A percentile compares a stretch with the other conserved stretches of the same genome.
Evolutionary conservation across 2,329 filamentous ascomycete genomes (phyloP).

Genomic region (Monascus ruber): DNA sequence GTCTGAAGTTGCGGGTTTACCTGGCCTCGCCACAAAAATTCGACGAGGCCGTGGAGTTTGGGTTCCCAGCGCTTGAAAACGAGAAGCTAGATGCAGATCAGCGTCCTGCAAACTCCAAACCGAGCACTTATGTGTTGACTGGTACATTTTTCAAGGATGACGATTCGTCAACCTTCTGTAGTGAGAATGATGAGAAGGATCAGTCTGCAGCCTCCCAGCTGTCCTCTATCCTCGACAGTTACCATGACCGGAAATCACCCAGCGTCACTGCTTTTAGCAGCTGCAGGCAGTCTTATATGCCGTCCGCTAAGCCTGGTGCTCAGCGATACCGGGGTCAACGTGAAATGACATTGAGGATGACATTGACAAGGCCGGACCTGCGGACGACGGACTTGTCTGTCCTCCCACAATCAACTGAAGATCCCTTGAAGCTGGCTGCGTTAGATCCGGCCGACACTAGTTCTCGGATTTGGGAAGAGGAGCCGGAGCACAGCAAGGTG

Average conservation of each 20-base stretch:
- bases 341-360: constrained; percentile 96
- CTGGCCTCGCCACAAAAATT: constrained; percentile 87
- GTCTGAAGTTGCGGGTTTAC: constrained; percentile 74
- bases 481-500: constrained; percentile 20
- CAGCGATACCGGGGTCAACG: constrained; percentile 50
- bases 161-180: constrained; percentile 31
- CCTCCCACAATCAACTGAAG: constrained; percentile 41
- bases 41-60: constrained; percentile 88
- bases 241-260: constrained; percentile 4
- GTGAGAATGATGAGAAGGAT: constrained; percentile 15
- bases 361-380: constrained; percentile 78
- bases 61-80: constrained; percentile 53
- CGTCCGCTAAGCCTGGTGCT: constrained; percentile 28
- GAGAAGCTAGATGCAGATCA: constrained; percentile 15
- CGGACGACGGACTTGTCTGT: constrained; percentile 33
- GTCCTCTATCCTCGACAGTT: neutral
- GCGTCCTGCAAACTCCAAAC: constrained; percentile 18
- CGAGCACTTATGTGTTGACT: constrained; percentile 17
- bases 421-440: constrained; percentile 45
- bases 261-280: constrained; percentile 7
- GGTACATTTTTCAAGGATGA: constrained; percentile 43
- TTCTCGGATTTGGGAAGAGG: constrained; percentile 30
- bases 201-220: constrained; percentile 5
- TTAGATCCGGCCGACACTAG: constrained; percentile 36
- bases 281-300: constrained; percentile 9